Base-by-base conservation (phyloP, 2,329 filamentous ascomycete genomes). In the Aspergillus novoparasiticus region DNA sequence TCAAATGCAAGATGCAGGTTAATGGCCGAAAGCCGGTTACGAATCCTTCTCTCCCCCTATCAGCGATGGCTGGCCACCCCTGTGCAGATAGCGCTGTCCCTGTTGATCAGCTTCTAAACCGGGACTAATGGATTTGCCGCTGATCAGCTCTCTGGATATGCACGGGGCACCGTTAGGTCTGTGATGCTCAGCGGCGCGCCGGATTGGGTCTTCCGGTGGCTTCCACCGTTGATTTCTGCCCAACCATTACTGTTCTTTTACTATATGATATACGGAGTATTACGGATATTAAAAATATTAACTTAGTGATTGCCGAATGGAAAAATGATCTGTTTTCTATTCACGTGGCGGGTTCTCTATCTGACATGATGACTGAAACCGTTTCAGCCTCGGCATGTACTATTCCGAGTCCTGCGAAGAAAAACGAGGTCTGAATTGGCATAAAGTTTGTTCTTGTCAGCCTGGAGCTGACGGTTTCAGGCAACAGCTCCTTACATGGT, bases 401-500 rank as follows among this genome's bases (percentile, higher is more conserved):
- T 30, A 34, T 16, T n/a, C n/a, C 19, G 19, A 21, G 34, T 34
- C 16, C 4, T 11, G 19, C 11, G 10, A 32, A 34, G 4, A 30
- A 11, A 34, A 12, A 26, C 4, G 12, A 39, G 46, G 46, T 39
- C 26, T 39, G 21, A 51, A 54, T 26, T 6, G 6, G 28, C 21
- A 46, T 5, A n/a, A 8, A 16, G 16, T 11, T 23, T 34, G 11
- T 19, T 28, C 23, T 9, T 28, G 23, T 45, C 36, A 32, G 36
- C 26, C 45, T 59, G 23, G 11, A 26, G 26, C 32, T n/a, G 23
- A 16, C 19, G n/a, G 60, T 53, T 58, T 57, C 60, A 46, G 60
- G 56, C 46, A 55, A 51, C 48, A 48, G 11, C 59, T 64, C 62
- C 59, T 64, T 64, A 55, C 62, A 48, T 60, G 36, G 19, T 36